Evolutionary conservation across 2,329 filamentous ascomycete species (phyloP), one percentile per base, ranked within the genome.

Genomic region (Aspergillus amoenus): DNA sequence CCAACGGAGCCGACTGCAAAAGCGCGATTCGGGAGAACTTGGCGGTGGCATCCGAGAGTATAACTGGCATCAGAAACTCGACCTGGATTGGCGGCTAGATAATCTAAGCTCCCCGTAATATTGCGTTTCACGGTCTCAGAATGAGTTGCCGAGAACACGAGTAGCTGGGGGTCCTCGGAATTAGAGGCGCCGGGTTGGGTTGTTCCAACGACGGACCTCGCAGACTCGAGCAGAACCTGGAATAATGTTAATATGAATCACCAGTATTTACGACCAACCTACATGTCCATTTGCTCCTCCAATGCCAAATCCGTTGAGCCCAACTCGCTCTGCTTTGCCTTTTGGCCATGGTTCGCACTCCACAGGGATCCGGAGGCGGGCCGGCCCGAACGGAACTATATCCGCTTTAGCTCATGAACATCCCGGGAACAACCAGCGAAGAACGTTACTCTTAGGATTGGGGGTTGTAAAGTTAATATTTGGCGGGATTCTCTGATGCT

Each of bases 231-330:
- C 1, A 52, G 50, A 5, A 44, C 50, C 50, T 52, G 2, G 2
- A 11, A 17, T 2, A 15, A 21, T 4, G 42, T 52, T 45, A 50
- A 42, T 15, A 4, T 5, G 2, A n/a, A 41, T 3, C 27, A 11
- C n/a, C 37, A 5, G 17, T 17, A 42, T 21, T 32, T 5, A 32
- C 17, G 13, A 32, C 5, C 3, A 21, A 43, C 56, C 32, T 40
- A 57, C 57, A 55, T 61, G 60, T 3, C 55, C 58, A 42, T 62
- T 62, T 21, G 57, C 45, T 7, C 60, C 60, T 13, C 57, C 42
- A 61, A 66, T 65, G 3, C 70, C 69, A 54, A 71, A 70, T 1
- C 55, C 62, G 52, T 70, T 72, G 9, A 72, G 55, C 8, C 64
- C 66, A 8, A 64, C 60, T 30, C 68, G 55, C 21, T 62, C 59